Conservation (phyloP, 2,329 filamentous ascomycete genomes). For the Claviceps sp. region DNA sequence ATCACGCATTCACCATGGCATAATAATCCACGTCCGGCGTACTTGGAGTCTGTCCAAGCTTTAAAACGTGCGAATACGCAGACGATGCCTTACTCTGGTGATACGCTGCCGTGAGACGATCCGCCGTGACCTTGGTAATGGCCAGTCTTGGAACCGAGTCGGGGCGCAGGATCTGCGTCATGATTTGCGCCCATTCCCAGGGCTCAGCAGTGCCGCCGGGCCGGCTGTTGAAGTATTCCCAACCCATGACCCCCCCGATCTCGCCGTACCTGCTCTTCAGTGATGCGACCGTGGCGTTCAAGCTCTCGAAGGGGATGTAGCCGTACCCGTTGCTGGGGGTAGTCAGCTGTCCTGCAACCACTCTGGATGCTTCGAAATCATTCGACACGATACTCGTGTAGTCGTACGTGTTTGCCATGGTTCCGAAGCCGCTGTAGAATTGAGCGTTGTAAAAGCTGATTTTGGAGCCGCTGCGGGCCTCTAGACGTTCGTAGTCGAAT, state of each 20-base stretch:
- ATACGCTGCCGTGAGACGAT: constrained; percentile 5
- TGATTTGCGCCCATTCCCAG: constrained; percentile 59
- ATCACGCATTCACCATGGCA: constrained; percentile 4
- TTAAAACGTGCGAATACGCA: neutral
- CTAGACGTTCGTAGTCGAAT: constrained; percentile 62
- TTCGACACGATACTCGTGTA: constrained; percentile 35
- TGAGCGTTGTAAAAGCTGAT: constrained; percentile 79
- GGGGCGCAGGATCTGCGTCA: constrained; percentile 16
- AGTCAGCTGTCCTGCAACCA: constrained; percentile 69
- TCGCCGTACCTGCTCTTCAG: constrained; percentile 38
- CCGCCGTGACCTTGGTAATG: constrained; percentile 6
- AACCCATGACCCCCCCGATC: constrained; percentile 80
- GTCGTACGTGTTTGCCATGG: constrained; percentile 24
- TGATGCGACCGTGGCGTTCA: constrained; percentile 26
- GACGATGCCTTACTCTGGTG: neutral
- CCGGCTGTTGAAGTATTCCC: constrained; percentile 72
- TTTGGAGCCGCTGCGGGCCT: constrained; percentile 44
- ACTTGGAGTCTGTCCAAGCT: neutral
- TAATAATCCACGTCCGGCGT: neutral
- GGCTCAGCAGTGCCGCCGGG: constrained; percentile 39
- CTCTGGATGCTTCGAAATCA: constrained; percentile 56
- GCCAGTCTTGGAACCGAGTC: constrained; percentile 6
- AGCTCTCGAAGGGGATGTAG: constrained; percentile 30
- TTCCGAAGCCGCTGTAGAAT: constrained; percentile 80
- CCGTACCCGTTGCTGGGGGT: constrained; percentile 53